phyloP scores from a whole-genome alignment of 2,329 filamentous ascomycete species.

The Fusarium vanettenii region DNA sequence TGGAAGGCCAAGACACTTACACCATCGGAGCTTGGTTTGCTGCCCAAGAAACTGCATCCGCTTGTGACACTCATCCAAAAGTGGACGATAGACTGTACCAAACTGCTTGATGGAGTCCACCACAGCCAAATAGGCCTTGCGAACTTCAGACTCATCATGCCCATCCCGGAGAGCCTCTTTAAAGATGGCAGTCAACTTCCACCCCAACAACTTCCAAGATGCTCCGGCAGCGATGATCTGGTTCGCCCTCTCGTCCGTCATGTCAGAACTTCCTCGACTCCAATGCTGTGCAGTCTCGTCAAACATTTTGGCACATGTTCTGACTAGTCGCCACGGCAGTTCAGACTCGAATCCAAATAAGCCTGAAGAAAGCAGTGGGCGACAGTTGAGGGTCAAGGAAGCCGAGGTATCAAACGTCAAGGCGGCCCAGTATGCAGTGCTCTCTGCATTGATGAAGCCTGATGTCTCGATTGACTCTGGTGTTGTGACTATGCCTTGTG shows the following conservation, averaged over 20 bases:
- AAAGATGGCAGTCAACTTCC: conserved; percentile 48
- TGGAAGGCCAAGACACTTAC: conserved; percentile 24
- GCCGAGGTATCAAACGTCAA: conserved; percentile 56
- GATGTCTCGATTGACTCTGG: conserved; percentile 44
- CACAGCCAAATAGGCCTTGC: conserved; percentile 40
- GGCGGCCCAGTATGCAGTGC: conserved; percentile 55
- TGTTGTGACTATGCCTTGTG: conserved; percentile 36
- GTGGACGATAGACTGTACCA: conserved; percentile 42
- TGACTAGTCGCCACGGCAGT: conserved; percentile 45
- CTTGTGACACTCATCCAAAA: conserved; percentile 45
- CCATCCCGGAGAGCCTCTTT: conserved; percentile 49
- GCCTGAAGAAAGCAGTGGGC: conserved; percentile 53
- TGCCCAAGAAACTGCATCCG: conserved; percentile 48
- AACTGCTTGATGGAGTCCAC: conserved; percentile 44
- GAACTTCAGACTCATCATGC: conserved; percentile 46
- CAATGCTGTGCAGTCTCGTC: conserved; percentile 42
- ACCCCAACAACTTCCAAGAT: conserved; percentile 47
- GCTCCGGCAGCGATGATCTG: conserved; percentile 45
- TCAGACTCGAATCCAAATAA: conserved; percentile 49
- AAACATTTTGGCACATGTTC: conserved; percentile 45
- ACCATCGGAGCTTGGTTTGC: conserved; percentile 48
- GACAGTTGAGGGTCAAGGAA: conserved; percentile 54
- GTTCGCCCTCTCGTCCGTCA: conserved; percentile 48
- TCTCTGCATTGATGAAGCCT: conserved; percentile 52
- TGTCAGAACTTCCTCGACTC: conserved; percentile 39